These are phyloP conservation scores for Globisporangium acanthophoron DNA, from an alignment of 352 stramenopile species.

Conservation along the genomic window DNA sequence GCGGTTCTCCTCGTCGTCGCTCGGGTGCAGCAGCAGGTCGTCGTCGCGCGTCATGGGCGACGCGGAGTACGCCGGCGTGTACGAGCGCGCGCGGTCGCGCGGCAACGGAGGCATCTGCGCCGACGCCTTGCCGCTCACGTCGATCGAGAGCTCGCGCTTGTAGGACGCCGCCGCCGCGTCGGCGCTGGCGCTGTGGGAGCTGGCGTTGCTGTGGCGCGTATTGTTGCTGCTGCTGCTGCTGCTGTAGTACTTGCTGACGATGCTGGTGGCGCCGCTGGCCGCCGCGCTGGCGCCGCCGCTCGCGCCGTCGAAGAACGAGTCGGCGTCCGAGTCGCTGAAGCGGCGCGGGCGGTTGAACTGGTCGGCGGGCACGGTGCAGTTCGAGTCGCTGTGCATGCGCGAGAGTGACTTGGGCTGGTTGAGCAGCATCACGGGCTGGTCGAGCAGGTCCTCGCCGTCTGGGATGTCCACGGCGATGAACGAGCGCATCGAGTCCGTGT, in stretches of 20 bases:
- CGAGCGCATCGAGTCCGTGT: conserved; percentile 71
- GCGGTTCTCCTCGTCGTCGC: conserved; percentile 7
- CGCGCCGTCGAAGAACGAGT: conserved; percentile 53
- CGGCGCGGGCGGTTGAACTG: conserved; percentile 45
- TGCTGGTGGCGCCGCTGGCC: conserved; percentile 10
- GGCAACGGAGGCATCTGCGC: conserved; percentile 2
- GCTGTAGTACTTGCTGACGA: conserved; percentile 9
- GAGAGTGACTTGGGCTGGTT: conserved; percentile 56
- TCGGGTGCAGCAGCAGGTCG: background rate
- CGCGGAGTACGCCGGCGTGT: conserved; percentile 7
- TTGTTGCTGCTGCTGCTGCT: conserved; percentile 2
- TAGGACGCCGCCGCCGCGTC: conserved; percentile 6
- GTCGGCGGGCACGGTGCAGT: conserved; percentile 31
- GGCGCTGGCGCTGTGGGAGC: background rate
- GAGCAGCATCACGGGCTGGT: conserved; percentile 20
- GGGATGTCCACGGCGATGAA: conserved; percentile 76
- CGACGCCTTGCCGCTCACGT: conserved; percentile 4
- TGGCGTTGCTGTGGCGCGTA: background rate
- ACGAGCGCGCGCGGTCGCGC: conserved; percentile 8
- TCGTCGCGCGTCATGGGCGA: background rate
- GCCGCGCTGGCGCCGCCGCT: conserved; percentile 19
- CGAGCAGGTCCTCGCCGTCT: conserved; percentile 45
- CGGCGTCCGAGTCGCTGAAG: conserved; percentile 80
- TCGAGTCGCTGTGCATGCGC: conserved; percentile 71
- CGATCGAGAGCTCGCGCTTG: conserved; percentile 16